These are phyloP conservation scores for Xylogone sp. DNA, from an alignment of 2,329 filamentous ascomycete species.

Conservation along the genomic window DNA sequence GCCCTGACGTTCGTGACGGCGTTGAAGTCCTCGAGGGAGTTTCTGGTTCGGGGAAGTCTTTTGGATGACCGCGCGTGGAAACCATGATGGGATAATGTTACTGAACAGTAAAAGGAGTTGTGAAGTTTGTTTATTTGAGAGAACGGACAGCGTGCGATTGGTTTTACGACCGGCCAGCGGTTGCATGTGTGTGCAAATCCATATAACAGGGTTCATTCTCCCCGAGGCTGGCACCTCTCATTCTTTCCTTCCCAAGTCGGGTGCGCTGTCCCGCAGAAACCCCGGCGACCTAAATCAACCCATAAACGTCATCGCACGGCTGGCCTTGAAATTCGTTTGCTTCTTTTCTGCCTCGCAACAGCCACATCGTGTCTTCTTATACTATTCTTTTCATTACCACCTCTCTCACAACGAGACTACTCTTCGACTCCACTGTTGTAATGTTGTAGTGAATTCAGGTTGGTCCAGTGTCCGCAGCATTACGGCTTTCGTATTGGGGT, in stretches of 20 bases:
- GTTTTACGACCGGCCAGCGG: background rate
- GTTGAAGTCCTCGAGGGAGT: slow-evolving; percentile 15
- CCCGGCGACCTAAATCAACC: background rate
- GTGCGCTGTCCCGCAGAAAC: background rate
- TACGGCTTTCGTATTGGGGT: slow-evolving; percentile 22
- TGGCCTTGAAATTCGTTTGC: background rate
- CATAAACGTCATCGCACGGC: background rate
- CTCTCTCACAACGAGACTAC: too few species aligned
- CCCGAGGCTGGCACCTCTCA: background rate
- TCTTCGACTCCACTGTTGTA: background rate
- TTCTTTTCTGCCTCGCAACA: background rate
- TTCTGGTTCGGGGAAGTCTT: slow-evolving; percentile 39
- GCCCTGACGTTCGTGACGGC: slow-evolving; percentile 10
- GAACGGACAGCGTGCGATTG: background rate
- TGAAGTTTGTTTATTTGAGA: background rate
- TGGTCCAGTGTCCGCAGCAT: slow-evolving; percentile 22
- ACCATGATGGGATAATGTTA: slow-evolving; percentile 39
- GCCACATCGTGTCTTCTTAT: background rate
- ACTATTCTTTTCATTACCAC: background rate
- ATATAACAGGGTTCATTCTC: background rate
- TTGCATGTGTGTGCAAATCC: background rate
- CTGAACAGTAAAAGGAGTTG: background rate
- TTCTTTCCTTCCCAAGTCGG: background rate
- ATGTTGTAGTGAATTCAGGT: slow-evolving; percentile 10
- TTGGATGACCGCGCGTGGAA: slow-evolving; percentile 50